Evolutionary conservation across 192 early-diverging fungal genomes (phyloP).

Genomic region (Coemansia furcata): DNA sequence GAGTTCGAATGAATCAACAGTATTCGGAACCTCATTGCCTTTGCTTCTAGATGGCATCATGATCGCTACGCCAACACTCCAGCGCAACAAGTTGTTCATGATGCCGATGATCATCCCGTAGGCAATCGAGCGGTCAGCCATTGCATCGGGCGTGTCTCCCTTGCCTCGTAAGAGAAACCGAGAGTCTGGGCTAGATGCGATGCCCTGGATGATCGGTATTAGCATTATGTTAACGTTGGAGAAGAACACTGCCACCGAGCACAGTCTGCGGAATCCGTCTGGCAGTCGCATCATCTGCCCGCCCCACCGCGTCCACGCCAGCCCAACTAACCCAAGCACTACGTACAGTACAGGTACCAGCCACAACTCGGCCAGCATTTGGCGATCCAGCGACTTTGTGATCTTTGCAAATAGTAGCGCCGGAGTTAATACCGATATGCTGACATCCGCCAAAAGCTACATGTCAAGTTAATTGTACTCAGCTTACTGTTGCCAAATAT

Average conservation of each 20-base stretch:
- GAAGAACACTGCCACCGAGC: conserved; percentile 61
- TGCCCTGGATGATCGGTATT: conserved; percentile 61
- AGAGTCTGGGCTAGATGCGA: conserved; percentile 40
- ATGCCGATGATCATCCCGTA: conserved; percentile 75
- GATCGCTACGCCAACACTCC: conserved; percentile 68
- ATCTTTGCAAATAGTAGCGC: conserved; percentile 74
- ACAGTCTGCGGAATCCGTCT: conserved; percentile 59
- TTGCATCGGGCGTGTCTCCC: conserved; percentile 29
- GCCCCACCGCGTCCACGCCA: conserved; percentile 23
- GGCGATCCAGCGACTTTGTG: conserved; percentile 57
- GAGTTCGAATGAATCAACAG: conserved; percentile 2
- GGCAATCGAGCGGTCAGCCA: conserved; percentile 61
- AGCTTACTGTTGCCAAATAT: background rate
- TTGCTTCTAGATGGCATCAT: conserved; percentile 28
- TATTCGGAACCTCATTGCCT: background rate
- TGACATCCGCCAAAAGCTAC: conserved; percentile 49
- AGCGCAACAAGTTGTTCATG: conserved; percentile 71
- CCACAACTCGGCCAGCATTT: conserved; percentile 63
- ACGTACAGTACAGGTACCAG: conserved; percentile 57
- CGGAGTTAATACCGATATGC: conserved; percentile 66
- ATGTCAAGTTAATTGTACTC: background rate
- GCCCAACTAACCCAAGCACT: conserved; percentile 22
- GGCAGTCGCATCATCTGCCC: conserved; percentile 35
- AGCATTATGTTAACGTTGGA: conserved; percentile 70
- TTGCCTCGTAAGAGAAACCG: conserved; percentile 40